These are phyloP conservation scores for Debaryomyces castellii DNA, from an alignment of 805 yeast genomes.

Conservation along the genomic window DNA sequence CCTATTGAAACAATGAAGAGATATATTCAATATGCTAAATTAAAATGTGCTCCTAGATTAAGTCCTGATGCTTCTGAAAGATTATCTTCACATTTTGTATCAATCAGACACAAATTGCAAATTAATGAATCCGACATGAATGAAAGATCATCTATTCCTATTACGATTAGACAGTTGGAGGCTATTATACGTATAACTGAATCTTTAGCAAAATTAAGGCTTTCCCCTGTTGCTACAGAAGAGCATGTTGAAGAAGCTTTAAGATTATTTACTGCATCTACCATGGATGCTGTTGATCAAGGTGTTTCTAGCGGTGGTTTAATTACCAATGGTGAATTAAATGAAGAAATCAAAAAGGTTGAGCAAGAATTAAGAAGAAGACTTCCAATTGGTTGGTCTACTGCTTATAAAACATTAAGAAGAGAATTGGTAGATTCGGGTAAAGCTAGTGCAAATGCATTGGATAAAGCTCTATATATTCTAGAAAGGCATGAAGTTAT, in stretches of 20 bases:
- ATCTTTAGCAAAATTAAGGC: constrained; percentile 81
- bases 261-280: constrained; percentile 90
- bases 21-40: constrained; percentile 85
- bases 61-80: constrained; percentile 87
- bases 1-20: constrained; percentile 89
- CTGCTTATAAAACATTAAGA: constrained; percentile 78
- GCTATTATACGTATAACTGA: constrained; percentile 96
- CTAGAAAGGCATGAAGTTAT: constrained; percentile 87
- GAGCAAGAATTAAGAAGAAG: constrained; percentile 86
- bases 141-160: constrained; percentile 93
- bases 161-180: constrained; percentile 95
- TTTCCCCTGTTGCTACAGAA: constrained; percentile 80
- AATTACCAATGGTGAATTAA: constrained; percentile 55
- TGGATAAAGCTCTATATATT: constrained; percentile 79
- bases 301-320: constrained; percentile 47
- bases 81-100: constrained; percentile 88
- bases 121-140: constrained; percentile 77
- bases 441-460: constrained; percentile 62
- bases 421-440: constrained; percentile 76
- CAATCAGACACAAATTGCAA: constrained; percentile 81
- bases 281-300: constrained; percentile 90
- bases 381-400: constrained; percentile 95
- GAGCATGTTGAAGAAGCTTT: constrained; percentile 95
- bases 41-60: constrained; percentile 89
- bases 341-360: constrained; percentile 71